Evolutionary conservation across 1,284 basidiomycete genomes (phyloP), one percentile per base, ranked within the genome.

Genomic region (Golubevia pallescens): DNA sequence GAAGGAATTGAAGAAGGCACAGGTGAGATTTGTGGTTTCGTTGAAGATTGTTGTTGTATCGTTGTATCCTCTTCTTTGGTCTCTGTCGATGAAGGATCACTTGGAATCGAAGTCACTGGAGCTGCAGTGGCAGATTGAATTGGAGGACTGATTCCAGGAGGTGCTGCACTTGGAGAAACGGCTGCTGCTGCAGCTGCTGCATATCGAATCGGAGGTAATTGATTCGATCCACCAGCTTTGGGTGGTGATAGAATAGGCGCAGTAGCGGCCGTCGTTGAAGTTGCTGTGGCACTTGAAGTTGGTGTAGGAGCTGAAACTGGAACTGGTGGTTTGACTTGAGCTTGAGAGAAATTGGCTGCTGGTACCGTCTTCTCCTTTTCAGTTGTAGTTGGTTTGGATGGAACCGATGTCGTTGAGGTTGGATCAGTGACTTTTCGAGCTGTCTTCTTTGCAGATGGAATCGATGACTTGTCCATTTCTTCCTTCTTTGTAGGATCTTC

Each of bases 151-250:
- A 38, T 38, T 38, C 34, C 34, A 38, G 34, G 34, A 10, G 19
- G 28, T 14, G 65, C 32, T 7, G 56, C 34, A 10, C 53, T 57
- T 1, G 70, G 58, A 3, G 74, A 70, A 0, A 81, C 74, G 0
- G 93, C 93, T 0, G 93, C 94, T 0, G 94, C 94, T 1, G 94
- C 95, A 0, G 94, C 94, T 6, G 93, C 91, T 38, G 95, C 93
- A 81, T 97, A 97, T 60, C 93, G 90, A 80, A 96, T 93, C 1
- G 89, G 88, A 24, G 94, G 92, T 61, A 93, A 84, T 20, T 89
- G 85, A n/a, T 88, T 81, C 24, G 84, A 75, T 60, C 85, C 81
- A 10, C 66, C 58, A 81, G 88, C 86, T 57, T 87, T 88, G 70
- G 89, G 88, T 65, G 90, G 87, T 68, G 88, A 86, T 57, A 89